These are phyloP conservation scores for Astragalus glycyphyllos DNA, from an alignment of 306 rosid species.

Conservation along the genomic window DNA sequence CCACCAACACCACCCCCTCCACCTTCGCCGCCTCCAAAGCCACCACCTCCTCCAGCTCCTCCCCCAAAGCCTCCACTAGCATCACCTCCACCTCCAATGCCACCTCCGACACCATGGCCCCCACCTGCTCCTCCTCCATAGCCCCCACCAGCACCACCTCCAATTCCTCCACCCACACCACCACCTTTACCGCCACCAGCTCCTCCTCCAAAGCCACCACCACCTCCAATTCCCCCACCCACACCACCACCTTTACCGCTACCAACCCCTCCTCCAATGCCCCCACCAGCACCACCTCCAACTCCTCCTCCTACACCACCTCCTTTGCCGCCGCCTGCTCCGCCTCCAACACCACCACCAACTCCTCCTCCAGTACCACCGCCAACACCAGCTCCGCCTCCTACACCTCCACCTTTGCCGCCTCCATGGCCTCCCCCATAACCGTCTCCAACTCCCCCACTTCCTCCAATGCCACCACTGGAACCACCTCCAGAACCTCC, in stretches of 20 bases:
- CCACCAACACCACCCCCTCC: neutral
- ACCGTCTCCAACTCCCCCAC: neutral
- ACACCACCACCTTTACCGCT: neutral
- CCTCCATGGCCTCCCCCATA: constrained; percentile 24
- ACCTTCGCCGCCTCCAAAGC: neutral
- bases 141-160: neutral
- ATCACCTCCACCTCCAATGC: neutral
- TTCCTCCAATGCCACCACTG: neutral
- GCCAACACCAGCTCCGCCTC: neutral
- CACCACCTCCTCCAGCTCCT: neutral
- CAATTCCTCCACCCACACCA: neutral
- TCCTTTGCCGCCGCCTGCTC: neutral
- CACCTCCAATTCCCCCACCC: neutral
- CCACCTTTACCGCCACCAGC: neutral
- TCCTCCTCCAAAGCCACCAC: neutral
- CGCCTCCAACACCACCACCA: neutral
- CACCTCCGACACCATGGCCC: neutral
- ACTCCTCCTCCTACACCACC: neutral
- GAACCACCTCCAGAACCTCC: neutral
- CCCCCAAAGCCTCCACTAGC: constrained; percentile 1
- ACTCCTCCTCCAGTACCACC: neutral
- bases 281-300: constrained; percentile 10
- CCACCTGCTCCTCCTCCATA: neutral
- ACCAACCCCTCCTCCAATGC: constrained; percentile 19
- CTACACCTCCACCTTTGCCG: neutral